phyloP scores from a whole-genome alignment of 129 eudicot genomes.

The Centaurea solstitialis region DNA sequence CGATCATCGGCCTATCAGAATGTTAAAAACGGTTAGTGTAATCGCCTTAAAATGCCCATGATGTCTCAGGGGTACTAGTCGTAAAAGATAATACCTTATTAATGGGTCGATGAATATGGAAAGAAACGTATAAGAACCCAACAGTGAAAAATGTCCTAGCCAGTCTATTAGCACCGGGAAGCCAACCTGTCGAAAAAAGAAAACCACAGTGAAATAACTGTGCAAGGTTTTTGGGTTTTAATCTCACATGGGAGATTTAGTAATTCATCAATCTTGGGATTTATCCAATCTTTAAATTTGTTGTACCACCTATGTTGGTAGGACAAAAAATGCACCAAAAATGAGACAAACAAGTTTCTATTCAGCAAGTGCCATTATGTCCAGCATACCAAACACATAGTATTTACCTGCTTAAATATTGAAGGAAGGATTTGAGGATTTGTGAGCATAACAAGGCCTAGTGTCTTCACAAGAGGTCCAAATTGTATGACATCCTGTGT shows the following conservation, averaged over 20 bases:
- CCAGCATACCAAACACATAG: background rate
- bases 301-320: background rate
- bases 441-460: constrained; percentile 85
- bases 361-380: background rate
- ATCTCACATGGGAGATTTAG: background rate
- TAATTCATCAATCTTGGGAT: background rate
- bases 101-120: constrained; percentile 68
- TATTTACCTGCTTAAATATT: constrained; percentile 79
- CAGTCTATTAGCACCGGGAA: constrained; percentile 84
- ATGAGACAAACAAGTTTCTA: background rate
- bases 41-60: constrained; percentile 1
- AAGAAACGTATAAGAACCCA: constrained; percentile 90
- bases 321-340: background rate
- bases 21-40: background rate
- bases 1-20: constrained; percentile 61
- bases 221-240: background rate
- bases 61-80: background rate
- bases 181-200: constrained; percentile 62
- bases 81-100: constrained; percentile 55
- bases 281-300: background rate
- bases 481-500: constrained; percentile 72
- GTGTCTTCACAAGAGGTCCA: constrained; percentile 93
- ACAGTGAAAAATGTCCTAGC: constrained; percentile 78
- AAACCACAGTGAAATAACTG: background rate
- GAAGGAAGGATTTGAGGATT: constrained; percentile 89